phyloP scores from a whole-genome alignment of 805 yeast genomes.

The Saccharomyces mikatae region DNA sequence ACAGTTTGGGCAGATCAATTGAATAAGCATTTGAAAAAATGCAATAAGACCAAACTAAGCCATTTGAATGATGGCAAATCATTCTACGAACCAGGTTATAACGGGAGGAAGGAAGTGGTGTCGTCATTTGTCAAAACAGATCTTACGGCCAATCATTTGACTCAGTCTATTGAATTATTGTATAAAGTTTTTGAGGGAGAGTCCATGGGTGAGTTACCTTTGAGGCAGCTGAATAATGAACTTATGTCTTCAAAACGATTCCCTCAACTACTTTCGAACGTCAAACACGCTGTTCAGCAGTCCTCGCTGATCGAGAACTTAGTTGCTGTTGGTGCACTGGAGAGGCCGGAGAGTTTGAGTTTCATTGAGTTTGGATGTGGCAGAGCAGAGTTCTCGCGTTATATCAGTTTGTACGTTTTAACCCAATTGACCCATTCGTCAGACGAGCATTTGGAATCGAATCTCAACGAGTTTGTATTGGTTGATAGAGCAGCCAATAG shows the following conservation, averaged over 20 bases:
- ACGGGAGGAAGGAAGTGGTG: constrained; percentile 25
- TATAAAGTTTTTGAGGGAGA: constrained; percentile 33
- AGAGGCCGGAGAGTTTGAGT: constrained; percentile 11
- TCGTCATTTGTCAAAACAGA: not conserved
- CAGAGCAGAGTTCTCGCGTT: constrained; percentile 72
- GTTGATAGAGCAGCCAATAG: constrained; percentile 73
- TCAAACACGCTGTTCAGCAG: constrained; percentile 78
- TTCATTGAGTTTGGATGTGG: constrained; percentile 88
- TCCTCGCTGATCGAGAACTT: constrained; percentile 69
- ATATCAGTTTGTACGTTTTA: constrained; percentile 33
- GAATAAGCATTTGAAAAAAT: constrained; percentile 49
- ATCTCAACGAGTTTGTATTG: constrained; percentile 38
- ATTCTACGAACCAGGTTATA: constrained; percentile 47
- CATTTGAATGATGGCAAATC: constrained; percentile 30
- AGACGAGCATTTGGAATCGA: constrained; percentile 11
- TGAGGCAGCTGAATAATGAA: constrained; percentile 21
- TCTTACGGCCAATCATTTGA: not conserved
- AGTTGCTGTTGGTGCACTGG: constrained; percentile 35
- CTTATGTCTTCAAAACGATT: constrained; percentile 36
- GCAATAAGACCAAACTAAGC: constrained; percentile 40
- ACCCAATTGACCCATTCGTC: not conserved
- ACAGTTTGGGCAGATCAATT: constrained; percentile 57
- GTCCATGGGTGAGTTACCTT: constrained; percentile 25
- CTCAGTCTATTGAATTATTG: constrained; percentile 25
- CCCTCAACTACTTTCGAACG: constrained; percentile 40